These are phyloP conservation scores for Helotiales sp. DNA, from an alignment of 2,329 filamentous ascomycete species.

Conservation along the genomic window DNA sequence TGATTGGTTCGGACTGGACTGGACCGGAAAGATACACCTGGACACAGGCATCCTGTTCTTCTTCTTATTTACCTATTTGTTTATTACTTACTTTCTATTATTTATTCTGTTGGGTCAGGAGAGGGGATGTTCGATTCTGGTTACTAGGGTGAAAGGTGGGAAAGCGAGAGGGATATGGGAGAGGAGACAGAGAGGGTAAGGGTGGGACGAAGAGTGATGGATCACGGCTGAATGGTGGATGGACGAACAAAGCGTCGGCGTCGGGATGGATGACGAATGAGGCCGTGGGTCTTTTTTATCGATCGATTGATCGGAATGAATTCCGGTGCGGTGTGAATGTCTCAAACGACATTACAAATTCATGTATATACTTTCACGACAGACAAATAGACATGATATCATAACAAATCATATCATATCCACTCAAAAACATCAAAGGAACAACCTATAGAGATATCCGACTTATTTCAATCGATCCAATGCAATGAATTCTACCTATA, in stretches of 20 bases:
- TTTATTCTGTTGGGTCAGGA: background rate
- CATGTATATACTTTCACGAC: conserved; percentile 12
- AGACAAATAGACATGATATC: no score
- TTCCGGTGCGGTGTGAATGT: no score
- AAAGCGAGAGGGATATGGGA: background rate
- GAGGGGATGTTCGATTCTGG: background rate
- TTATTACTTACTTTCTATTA: background rate
- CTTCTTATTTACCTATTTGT: background rate
- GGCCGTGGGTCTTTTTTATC: no score
- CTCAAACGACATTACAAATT: background rate
- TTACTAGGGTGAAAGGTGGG: background rate
- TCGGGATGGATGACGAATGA: background rate
- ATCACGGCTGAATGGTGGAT: background rate
- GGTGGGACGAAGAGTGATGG: background rate
- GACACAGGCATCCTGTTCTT: background rate
- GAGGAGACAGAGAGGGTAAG: background rate
- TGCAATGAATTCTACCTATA: no score
- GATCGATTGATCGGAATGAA: no score
- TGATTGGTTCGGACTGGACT: conserved; percentile 11
- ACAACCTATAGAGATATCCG: no score
- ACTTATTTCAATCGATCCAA: no score
- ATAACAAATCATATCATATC: no score
- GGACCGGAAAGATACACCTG: background rate
- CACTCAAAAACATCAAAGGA: no score
- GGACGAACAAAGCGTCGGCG: no score